Evolutionary conservation across 2,329 filamentous ascomycete genomes (phyloP), one percentile per base, ranked within the genome.

Genomic region (Penicillium brevicompactum): DNA sequence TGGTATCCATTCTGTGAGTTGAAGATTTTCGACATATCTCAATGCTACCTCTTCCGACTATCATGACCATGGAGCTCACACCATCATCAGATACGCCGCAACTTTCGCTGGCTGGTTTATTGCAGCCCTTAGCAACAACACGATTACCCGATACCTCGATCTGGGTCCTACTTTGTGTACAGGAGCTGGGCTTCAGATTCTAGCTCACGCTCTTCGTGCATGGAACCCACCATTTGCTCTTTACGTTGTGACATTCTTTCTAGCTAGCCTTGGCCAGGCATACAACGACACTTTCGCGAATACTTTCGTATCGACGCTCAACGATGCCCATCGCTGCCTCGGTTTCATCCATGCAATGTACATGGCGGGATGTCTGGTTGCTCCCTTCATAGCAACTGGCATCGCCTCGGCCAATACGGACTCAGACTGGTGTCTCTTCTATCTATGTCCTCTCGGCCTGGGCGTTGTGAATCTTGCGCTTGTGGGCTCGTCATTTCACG

Each of bases 341-440:
- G 82, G 84, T 0, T 82, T 87, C 50, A 85, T 88, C 14, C 86
- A 88, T 58, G 85, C 84, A 6, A 84, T 84, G 77, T 88, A 85
- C 61, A 77, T 74, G 48, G 67, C 80, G 0, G 85, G 85, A 0
- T 82, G 81, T 46, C 75, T 87, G 2, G 76, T 84, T 4, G 81
- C 78, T 0, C 85, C 85, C 0, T 83, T 88, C 46, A 77, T 80
- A 1, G 78, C 79, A 0, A 83, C 79, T 0, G 76, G 76, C 0
- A 73, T 86, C 14, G 82, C 83, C 0, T 76, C 76, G 0, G 66
- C 71, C 0, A 66, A 63, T 3, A 42, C 61, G 1, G 68, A 71
- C 1, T 61, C 63, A 1, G 72, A 70, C 5, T 87, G 84, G 84
- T 77, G 76, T 31, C 65, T 84, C 1, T 85, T 85, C 51, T 87